Conservation (phyloP, 2,329 filamentous ascomycete species). For the Aspergillus clavatus region DNA sequence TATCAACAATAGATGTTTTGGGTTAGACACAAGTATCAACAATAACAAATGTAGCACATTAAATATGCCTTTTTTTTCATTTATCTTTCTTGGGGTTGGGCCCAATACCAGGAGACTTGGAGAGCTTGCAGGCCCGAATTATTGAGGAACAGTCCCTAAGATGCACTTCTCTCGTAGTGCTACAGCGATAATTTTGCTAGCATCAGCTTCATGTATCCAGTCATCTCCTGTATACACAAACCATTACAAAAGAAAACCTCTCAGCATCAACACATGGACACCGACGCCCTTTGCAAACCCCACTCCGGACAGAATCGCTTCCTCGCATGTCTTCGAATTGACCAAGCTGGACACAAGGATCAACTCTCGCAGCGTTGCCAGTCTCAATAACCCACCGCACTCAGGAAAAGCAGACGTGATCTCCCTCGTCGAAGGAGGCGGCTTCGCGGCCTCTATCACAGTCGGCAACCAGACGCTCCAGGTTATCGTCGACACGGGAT, state of each 20-base stretch:
- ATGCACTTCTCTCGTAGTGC: neutral
- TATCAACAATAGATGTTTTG: too few relatives aligned
- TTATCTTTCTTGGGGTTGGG: neutral
- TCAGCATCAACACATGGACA: slow-evolving; percentile 10
- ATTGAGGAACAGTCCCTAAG: too few relatives aligned
- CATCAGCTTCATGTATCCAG: neutral
- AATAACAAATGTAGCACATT: too few relatives aligned
- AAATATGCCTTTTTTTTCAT: too few relatives aligned
- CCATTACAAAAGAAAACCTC: neutral
- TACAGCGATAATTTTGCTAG: neutral
- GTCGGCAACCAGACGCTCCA: slow-evolving; percentile 31
- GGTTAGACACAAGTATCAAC: too few relatives aligned
- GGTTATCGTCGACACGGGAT: slow-evolving; percentile 46
- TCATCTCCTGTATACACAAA: neutral
- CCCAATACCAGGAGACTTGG: too few relatives aligned
- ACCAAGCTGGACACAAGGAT: slow-evolving; percentile 6
- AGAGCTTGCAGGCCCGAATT: too few relatives aligned
- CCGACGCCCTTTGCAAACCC: slow-evolving; percentile 3
- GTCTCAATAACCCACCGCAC: slow-evolving; percentile 2
- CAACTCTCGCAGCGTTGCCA: slow-evolving; percentile 6
- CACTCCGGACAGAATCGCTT: neutral
- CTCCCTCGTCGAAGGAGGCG: slow-evolving; percentile 12
- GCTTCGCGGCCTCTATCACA: slow-evolving; percentile 13
- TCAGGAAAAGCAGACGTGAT: slow-evolving; percentile 7
- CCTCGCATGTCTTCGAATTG: slow-evolving; percentile 2